Base-by-base conservation (phyloP, 176 grass and related monocot genomes). In the Musa acuminata region DNA sequence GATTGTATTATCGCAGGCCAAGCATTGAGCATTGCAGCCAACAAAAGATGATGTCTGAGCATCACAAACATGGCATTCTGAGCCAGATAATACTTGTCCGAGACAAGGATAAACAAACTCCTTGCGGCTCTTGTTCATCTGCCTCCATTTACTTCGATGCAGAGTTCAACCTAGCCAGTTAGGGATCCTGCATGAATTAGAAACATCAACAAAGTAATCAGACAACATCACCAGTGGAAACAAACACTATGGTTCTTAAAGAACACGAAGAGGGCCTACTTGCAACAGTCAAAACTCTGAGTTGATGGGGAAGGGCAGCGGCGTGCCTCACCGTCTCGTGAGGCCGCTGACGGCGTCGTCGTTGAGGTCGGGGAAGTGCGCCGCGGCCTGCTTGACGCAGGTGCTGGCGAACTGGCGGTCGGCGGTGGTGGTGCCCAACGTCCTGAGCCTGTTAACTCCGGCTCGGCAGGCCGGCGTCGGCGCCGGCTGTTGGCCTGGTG, bases 321-420 rank as follows among this genome's bases (percentile, higher is more conserved):
- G 22, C 22, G 22, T 22, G 22, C 22, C 22, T 22, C 59, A 92
- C 73, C 7, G 78, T 72, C 49, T 8, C 3, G 86, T 83, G 79
- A 92, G 89, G 62, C 73, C 58, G 1, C 51, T 64, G 50, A 86
- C 67, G 58, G 84, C 81, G 60, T 84, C 79, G 52, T 13, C 24
- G 68, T 75, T 69, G 68, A 92, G 80, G 8, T 60, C 73, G 16
- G 73, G 24, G 62, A 67, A 23, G 51, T 11, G 48, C 1, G 79
- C 66, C 24, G 86, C 83, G 58, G 79, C 84, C 35, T 82, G 62
- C 79, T 89, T 89, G 27, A 92, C n/a, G 72, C 89, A 86, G 62
- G 77, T 83, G 83, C 89, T 89, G 8, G 84, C 81, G 48, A 86
- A 54, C 12, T 86, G 66, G 67, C 72, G 59, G 69, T 92, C 89